Evolutionary conservation across 2,329 filamentous ascomycete genomes (phyloP).

Genomic region (Exophiala mesophila): DNA sequence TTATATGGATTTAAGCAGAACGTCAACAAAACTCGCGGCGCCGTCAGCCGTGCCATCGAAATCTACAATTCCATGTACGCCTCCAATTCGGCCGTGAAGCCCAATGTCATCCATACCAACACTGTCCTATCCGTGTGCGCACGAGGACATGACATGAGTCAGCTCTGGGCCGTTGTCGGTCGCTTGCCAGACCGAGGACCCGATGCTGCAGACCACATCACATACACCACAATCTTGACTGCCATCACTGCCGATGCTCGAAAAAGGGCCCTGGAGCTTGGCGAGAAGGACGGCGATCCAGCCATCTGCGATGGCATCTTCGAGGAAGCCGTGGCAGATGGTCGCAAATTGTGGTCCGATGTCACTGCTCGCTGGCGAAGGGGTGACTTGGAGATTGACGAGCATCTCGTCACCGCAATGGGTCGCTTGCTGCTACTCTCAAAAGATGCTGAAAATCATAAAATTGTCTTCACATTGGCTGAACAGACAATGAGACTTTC

Average conservation of each 20-base stretch:
- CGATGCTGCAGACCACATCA: slow-evolving; percentile 62
- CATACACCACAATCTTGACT: slow-evolving; percentile 79
- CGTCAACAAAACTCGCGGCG: slow-evolving; percentile 48
- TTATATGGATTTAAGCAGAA: slow-evolving; percentile 68
- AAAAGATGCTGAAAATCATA: slow-evolving; percentile 55
- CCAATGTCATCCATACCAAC: slow-evolving; percentile 80
- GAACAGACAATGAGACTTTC: slow-evolving; percentile 72
- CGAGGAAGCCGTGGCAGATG: slow-evolving; percentile 54
- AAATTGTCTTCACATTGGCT: slow-evolving; percentile 69
- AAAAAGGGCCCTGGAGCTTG: slow-evolving; percentile 26
- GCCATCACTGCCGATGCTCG: slow-evolving; percentile 56
- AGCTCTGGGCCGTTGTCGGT: slow-evolving; percentile 71
- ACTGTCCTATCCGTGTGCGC: slow-evolving; percentile 80
- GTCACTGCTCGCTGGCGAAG: slow-evolving; percentile 69
- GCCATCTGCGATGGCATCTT: slow-evolving; percentile 28
- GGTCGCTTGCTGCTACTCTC: slow-evolving; percentile 68
- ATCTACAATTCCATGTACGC: slow-evolving; percentile 72
- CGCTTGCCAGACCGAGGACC: slow-evolving; percentile 61
- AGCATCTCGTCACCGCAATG: slow-evolving; percentile 75
- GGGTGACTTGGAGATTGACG: slow-evolving; percentile 68
- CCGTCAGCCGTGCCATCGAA: slow-evolving; percentile 63
- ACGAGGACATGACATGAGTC: slow-evolving; percentile 68
- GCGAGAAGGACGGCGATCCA: neutral
- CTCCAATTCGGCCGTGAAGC: slow-evolving; percentile 59
- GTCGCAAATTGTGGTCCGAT: slow-evolving; percentile 74